Evolutionary conservation across 2,329 filamentous ascomycete species (phyloP).

Genomic region (Ophiocordyceps australis): DNA sequence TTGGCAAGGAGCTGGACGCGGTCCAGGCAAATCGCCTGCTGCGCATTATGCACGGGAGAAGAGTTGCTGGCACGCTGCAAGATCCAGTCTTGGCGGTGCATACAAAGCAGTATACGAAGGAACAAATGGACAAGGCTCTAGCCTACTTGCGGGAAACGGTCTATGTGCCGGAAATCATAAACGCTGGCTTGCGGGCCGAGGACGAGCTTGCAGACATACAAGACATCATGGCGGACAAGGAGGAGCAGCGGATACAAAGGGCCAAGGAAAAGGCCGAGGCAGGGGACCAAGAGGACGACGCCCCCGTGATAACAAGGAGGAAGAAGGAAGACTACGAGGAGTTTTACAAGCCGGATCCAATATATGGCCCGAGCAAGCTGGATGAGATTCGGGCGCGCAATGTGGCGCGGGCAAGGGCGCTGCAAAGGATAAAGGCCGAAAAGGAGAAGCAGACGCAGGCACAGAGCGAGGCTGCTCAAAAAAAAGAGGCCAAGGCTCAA

Average conservation of each 20-base stretch:
- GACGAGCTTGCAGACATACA: no score
- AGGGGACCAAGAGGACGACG: not conserved
- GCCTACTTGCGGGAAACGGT: slow-evolving; percentile 34
- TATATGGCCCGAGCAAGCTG: slow-evolving; percentile 38
- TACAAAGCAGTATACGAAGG: slow-evolving; percentile 22
- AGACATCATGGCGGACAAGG: slow-evolving; percentile 18
- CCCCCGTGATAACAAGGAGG: no score
- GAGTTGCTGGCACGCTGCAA: slow-evolving; percentile 44
- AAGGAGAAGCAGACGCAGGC: slow-evolving; percentile 24
- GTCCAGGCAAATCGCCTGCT: slow-evolving; percentile 32
- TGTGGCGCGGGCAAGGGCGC: no score
- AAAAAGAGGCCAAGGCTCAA: slow-evolving; percentile 17
- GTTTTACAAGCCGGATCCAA: slow-evolving; percentile 19
- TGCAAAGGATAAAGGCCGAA: slow-evolving; percentile 27
- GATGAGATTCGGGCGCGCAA: slow-evolving; percentile 38
- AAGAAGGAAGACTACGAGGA: slow-evolving; percentile 3
- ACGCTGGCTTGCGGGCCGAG: slow-evolving; percentile 42
- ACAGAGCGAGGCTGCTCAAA: slow-evolving; percentile 20
- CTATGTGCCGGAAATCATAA: slow-evolving; percentile 40
- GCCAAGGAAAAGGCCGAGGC: slow-evolving; percentile 1
- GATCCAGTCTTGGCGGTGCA: slow-evolving; percentile 33
- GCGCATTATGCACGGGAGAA: slow-evolving; percentile 40
- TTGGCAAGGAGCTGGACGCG: slow-evolving; percentile 26
- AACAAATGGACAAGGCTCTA: slow-evolving; percentile 27
- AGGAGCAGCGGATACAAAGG: slow-evolving; percentile 7